Percentiles rank a stretch among this genome's conserved stretches.
These are phyloP conservation scores for Verticillium nonalfalfae DNA, from an alignment of 2,329 filamentous ascomycete genomes.

Conservation along the genomic window DNA sequence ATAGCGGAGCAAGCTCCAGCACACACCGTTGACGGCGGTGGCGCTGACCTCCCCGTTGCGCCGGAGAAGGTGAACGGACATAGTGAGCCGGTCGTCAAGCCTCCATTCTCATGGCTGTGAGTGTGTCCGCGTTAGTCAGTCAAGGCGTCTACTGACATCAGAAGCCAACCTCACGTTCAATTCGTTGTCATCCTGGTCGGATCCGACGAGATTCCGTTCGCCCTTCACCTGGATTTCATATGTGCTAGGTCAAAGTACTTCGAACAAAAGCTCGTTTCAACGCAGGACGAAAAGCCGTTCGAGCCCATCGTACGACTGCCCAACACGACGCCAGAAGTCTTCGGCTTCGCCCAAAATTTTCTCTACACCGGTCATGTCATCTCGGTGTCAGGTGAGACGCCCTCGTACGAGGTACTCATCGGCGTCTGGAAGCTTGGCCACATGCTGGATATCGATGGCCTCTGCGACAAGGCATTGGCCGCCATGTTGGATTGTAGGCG, in stretches of 20 bases:
- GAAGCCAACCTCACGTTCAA: slow-evolving; percentile 1
- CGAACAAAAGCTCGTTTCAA: slow-evolving; percentile 33
- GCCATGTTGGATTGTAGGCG: slow-evolving; percentile 51
- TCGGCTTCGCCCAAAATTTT: slow-evolving; percentile 49
- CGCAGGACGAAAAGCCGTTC: slow-evolving; percentile 27
- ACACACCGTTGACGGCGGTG: not conserved
- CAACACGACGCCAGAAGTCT: slow-evolving; percentile 40
- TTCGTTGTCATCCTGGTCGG: slow-evolving; percentile 52
- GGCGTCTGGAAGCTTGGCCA: slow-evolving; percentile 51
- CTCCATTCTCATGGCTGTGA: slow-evolving; percentile 32
- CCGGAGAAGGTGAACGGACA: not conserved
- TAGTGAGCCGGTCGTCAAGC: not conserved
- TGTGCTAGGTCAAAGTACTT: slow-evolving; percentile 45
- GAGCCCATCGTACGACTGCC: slow-evolving; percentile 46
- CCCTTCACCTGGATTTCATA: slow-evolving; percentile 53
- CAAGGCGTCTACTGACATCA: not conserved
- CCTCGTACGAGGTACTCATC: slow-evolving; percentile 48
- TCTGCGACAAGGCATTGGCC: slow-evolving; percentile 50
- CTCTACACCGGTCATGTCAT: slow-evolving; percentile 45
- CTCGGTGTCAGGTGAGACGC: slow-evolving; percentile 31
- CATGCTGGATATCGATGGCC: slow-evolving; percentile 43
- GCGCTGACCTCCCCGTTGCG: not conserved
- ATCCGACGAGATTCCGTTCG: slow-evolving; percentile 44
- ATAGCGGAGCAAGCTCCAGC: not conserved
- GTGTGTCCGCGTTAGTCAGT: slow-evolving; percentile 4